Evolutionary conservation across 1,284 basidiomycete genomes (phyloP), one percentile per base, ranked within the genome.

Genomic region (Rhodotorula sp.): DNA sequence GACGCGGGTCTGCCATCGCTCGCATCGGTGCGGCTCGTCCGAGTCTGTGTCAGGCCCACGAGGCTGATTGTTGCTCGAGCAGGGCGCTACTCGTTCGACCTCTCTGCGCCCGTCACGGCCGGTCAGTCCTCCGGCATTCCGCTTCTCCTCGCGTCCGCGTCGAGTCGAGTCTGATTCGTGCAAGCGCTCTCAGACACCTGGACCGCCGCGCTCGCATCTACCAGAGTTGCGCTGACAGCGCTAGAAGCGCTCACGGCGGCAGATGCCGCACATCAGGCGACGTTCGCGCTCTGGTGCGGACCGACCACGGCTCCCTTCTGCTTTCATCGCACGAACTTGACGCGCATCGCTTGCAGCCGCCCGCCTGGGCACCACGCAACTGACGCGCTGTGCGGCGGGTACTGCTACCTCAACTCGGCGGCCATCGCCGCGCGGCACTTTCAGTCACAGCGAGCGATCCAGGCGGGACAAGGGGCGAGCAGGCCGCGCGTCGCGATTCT

Each of bases 281-380:
- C 74, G 7, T 82, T 83, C 63, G 82, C 82, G 9, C 70, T 82
- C 42, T 80, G 69, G 69, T 63, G 16, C n/a, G 41, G 23, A 7
- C 25, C 2, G 7, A 13, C 19, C 34, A 16, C 49, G 1, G 21
- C 13, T 42, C 48, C 25, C 9, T 0, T 45, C 44, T 21, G 7
- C n/a, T 41, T n/a, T 49, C 17, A 34, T 34, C 5, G 12, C 12
- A 25, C 41, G 1, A 14, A 9, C 45, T 23, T 23, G 48, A 50
- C 34, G 17, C 5, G 34, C 3, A 12, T 9, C 3, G 2, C 21
- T 0, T 9, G 23, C 58, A 83, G 82, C 25, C 80, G 82, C 1
- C 82, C 82, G 9, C 82, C 82, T 1, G 82, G 82, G 4, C 82
- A 83, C 67, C 82, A 83, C 66, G 80, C 82, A 2, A 78, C 80